phyloP scores from a whole-genome alignment of 345 rosid species.

The Xanthoceras sorbifolium region DNA sequence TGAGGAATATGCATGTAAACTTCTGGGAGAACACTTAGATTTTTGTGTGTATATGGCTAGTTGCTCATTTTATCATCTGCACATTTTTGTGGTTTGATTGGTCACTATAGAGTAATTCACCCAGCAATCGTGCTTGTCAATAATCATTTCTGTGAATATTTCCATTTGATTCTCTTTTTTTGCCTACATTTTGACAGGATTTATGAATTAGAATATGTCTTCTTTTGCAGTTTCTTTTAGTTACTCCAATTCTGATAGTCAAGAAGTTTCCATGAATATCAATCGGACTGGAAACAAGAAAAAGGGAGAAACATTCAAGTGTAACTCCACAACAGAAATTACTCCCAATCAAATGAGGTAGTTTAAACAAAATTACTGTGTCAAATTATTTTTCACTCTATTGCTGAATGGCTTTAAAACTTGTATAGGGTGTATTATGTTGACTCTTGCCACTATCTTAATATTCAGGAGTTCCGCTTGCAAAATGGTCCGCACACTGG shows the following conservation, averaged over 20 bases:
- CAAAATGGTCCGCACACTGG: constrained; percentile 91
- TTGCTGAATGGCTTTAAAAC: neutral
- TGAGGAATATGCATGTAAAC: constrained; percentile 86
- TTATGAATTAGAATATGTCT: constrained; percentile 24
- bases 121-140: neutral
- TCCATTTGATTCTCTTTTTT: neutral
- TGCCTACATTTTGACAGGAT: neutral
- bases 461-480: constrained; percentile 87
- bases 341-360: constrained; percentile 97
- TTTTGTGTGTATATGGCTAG: neutral
- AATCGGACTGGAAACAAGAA: constrained; percentile 80
- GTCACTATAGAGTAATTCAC: neutral
- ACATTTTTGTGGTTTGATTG: neutral
- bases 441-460: neutral
- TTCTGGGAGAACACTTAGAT: constrained; percentile 2
- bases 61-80: neutral
- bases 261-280: constrained; percentile 86
- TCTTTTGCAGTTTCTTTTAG: constrained; percentile 81
- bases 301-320: constrained; percentile 68
- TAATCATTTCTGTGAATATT: neutral
- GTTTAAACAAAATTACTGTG: constrained; percentile 3
- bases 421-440: neutral
- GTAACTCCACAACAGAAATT: constrained; percentile 65
- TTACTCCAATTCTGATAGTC: constrained; percentile 72
- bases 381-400: neutral